Conservation (phyloP, 306 rosid genomes). For the Prunus mira region DNA sequence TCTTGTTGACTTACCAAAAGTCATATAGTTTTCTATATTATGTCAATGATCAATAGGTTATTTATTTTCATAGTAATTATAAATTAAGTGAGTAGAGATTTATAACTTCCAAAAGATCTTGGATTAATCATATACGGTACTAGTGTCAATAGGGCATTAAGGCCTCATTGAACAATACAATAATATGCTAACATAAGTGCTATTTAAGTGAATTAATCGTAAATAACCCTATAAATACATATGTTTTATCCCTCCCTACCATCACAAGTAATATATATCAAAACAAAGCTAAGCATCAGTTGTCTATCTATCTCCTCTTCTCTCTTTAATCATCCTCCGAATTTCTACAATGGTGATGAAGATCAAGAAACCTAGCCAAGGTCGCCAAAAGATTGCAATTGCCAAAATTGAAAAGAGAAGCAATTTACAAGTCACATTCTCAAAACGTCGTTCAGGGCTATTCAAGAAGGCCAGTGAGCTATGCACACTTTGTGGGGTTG, state of each 20-base stretch:
- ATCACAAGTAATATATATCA: not conserved
- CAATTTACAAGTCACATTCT: slow-evolving; percentile 65
- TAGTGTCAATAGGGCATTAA: slow-evolving; percentile 5
- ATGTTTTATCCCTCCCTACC: not conserved
- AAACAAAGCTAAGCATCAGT: not conserved
- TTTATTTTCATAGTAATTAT: slow-evolving; percentile 4
- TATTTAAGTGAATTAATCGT: not conserved
- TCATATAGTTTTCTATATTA: not conserved
- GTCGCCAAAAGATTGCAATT: slow-evolving; percentile 56
- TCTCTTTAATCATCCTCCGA: not conserved
- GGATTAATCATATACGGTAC: slow-evolving; percentile 8
- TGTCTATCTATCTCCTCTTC: not conserved
- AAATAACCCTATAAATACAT: slow-evolving; percentile 14
- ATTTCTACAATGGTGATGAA: slow-evolving; percentile 35
- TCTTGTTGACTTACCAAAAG: not conserved
- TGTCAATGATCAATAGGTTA: not conserved
- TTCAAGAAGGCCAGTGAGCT: slow-evolving; percentile 76
- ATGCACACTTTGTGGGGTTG: slow-evolving; percentile 67
- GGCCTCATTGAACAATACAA: not conserved
- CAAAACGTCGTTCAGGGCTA: slow-evolving; percentile 59
- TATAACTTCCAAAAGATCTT: slow-evolving; percentile 20
- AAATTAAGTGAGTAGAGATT: slow-evolving; percentile 15
- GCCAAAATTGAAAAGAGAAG: slow-evolving; percentile 55
- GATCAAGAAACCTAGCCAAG: slow-evolving; percentile 29
- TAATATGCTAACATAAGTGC: slow-evolving; percentile 2